Base-by-base conservation (phyloP, 331 rosid species). In the Pyrus hybrid region DNA sequence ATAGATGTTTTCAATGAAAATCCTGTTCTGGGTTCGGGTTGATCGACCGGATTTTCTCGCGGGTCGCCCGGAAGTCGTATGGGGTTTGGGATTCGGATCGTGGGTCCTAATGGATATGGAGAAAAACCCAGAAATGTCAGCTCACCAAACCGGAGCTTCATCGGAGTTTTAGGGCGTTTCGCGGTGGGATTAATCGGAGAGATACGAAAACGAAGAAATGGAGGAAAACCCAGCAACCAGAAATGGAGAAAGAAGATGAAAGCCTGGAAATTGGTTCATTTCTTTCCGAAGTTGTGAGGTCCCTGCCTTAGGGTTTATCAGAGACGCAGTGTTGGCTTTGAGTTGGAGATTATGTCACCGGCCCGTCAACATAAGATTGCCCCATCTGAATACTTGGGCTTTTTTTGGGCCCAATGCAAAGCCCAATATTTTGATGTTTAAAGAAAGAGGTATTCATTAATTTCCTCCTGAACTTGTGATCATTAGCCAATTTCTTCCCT, bases 1-100 rank as follows among this genome's bases (percentile, higher is more conserved):
- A 49, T 77, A 83, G 26, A 80, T 63, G 45, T 85, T 85, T 73
- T 85, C 86, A 45, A 85, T 85, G 68, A 85, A 80, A 73, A 82
- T 77, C 37, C 85, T 80, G 20, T 26, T 71, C 16, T 74, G 80
- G 37, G 71, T 67, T 37, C 7, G 58, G 37, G 29, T 62, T 30
- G 70, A 21, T 37, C 49, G 74, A n/a, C 77, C 63, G 49, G 80
- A 61, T 67, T 45, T 74, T 60, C 54, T 63, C 26, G 18, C n/a
- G 21, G 74, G 66, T 35, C 71, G 29, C 45, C 62, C 74, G 47
- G 85, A 65, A 56, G 13, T 37, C 45, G 45, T 37, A 37, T 37
- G 45, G 45, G 45, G 45, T 37, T 70, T 35, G 33, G 70, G 74
- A 9, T 72, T 80, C 67, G 79, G 77, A 3, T 78, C 85, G 2